Base-by-base conservation (phyloP, 2,329 filamentous ascomycete genomes). In the Claviceps pazoutovae region DNA sequence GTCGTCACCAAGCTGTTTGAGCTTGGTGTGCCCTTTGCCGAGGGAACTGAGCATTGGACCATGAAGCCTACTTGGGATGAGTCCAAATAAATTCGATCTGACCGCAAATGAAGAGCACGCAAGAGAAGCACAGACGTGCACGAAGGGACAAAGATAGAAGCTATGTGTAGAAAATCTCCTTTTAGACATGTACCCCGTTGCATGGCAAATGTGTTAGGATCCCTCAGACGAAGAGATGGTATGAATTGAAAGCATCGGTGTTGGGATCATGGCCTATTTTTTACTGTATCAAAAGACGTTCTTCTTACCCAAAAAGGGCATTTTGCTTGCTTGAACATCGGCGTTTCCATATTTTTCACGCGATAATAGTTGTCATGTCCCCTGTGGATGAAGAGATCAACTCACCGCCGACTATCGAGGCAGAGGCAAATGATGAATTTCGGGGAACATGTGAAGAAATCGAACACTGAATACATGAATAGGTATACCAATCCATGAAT, bases 21-120 rank as follows among this genome's bases (percentile, higher is more conserved):
- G 78, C 81, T 96, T 14, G 91, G 91, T 62, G 91, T 97, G 54
- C 90, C 91, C 38, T 97, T 96, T 68, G 69, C 80, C 60, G 78
- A 79, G 67, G 76, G 77, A 60, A 68, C 70, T 14, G 75, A 83
- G 66, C 75, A 66, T 58, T 84, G 74, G 69, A 74, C 71, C 59
- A 80, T 91, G 72, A 88, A 88, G 79, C 65, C 69, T 50, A 69
- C 67, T 51, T 62, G 64, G 59, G 61, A 64, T 41, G 62, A 66
- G 56, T 66, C 62, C 50, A 56, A 61, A 49, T 61, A 61, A 54
- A 36, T n/a, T 4, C 2, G 4, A 14, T n/a, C 17, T 37, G 17
- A 7, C 17, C 9, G 4, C 6, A 6, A 44, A 16, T 23, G 21
- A 16, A 16, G 13, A 41, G 26, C 17, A n/a, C 6, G 26, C 30